Evolutionary conservation across 257 asterid species (phyloP), one percentile per base, ranked within the genome.

Genomic region (Lavandula angustifolia): DNA sequence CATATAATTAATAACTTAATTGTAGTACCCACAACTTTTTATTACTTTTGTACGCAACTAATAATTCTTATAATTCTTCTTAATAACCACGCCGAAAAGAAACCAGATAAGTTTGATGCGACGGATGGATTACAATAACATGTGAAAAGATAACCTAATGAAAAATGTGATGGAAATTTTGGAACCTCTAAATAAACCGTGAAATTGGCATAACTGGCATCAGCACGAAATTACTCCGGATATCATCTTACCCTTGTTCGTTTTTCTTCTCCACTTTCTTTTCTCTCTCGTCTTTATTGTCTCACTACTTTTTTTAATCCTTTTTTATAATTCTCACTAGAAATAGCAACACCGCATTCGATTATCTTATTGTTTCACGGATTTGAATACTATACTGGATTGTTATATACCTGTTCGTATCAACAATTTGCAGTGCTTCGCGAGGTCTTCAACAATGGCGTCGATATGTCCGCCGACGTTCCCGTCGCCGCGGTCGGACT

Each of bases 401-500:
- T 22, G 69, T 33, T 34, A 27, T 41, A 34, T 55, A 9, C 50
- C 47, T 50, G 2, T 65, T 37, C 27, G 2, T 3, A 59, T 59
- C 64, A 6, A 40, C 10, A 41, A 54, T 33, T 44, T 33, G 66
- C 62, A 9, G 44, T 58, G 53, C 67, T 54, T 52, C 61, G 33
- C 9, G 31, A 58, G 50, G 63, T 66, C 31, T 49, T 44, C 73
- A 51, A 29, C 70, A 65, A 91, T 91, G 98, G 88, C 96, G 74
- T 82, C 98, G 29, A 81, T 91, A 22, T 68, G 78, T 33, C 75
- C 85, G 51, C 87, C 87, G 47, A 70, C 87, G 68, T 72, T 86
- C 56, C 76, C 82, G 62, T 66, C 84, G 43, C 74, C 78, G 59
- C 81, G 82, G 35, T 40, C 76, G 56, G 89, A 79, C 66, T 72